Conservation (phyloP, 2,329 filamentous ascomycete species). For the Fusarium transvaalense region DNA sequence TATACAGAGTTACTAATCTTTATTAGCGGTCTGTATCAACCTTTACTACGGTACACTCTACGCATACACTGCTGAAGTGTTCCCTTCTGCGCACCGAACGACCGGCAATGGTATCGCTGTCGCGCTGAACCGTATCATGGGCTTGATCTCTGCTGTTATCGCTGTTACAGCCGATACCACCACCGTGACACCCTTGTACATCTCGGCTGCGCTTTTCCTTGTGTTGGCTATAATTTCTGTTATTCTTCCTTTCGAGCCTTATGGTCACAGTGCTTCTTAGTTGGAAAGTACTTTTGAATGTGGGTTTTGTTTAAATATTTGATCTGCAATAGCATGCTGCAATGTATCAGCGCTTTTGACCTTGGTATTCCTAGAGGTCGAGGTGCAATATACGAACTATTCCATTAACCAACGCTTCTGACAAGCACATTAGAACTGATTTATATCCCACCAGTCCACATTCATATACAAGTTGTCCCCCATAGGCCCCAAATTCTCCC, state of each 20-base stretch:
- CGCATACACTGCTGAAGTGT: slow-evolving; percentile 72
- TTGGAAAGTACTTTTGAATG: no score
- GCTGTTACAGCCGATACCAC: slow-evolving; percentile 71
- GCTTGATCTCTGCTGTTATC: slow-evolving; percentile 77
- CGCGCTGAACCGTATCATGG: slow-evolving; percentile 79
- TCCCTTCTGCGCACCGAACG: slow-evolving; percentile 77
- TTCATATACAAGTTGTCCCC: slow-evolving; percentile 5
- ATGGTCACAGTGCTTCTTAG: slow-evolving; percentile 24
- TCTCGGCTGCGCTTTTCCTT: slow-evolving; percentile 75
- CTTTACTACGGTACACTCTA: slow-evolving; percentile 79
- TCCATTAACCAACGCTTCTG: no score
- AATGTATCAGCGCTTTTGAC: not conserved
- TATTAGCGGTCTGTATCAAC: slow-evolving; percentile 70
- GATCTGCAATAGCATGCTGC: no score
- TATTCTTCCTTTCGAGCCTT: slow-evolving; percentile 25
- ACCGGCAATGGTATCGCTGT: slow-evolving; percentile 82
- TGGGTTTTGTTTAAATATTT: no score
- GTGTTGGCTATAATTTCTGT: slow-evolving; percentile 62
- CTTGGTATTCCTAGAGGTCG: no score
- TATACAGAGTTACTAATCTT: rapidly evolving
- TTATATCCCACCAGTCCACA: slow-evolving; percentile 34
- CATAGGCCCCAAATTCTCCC: slow-evolving; percentile 29
- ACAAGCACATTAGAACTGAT: slow-evolving; percentile 12
- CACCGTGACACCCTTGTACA: slow-evolving; percentile 74
- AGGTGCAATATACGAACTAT: no score